These are phyloP conservation scores for Heterobasidion occidentale DNA, from an alignment of 1,284 basidiomycete genomes.

Conservation along the genomic window DNA sequence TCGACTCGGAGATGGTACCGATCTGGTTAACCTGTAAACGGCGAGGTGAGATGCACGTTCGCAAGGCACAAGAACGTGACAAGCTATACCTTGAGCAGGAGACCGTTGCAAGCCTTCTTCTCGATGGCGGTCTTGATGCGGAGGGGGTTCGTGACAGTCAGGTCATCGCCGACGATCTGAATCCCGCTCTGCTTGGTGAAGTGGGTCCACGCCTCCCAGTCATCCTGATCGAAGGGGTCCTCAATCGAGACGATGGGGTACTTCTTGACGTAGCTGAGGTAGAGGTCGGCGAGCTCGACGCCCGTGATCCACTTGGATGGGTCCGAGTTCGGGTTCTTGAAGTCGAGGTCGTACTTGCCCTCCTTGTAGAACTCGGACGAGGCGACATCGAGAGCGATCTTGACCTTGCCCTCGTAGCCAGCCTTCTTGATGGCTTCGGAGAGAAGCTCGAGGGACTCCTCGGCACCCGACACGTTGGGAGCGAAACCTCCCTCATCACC, in stretches of 20 bases:
- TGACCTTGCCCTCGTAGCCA: slow-evolving; percentile 97
- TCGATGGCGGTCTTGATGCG: slow-evolving; percentile 99
- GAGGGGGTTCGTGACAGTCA: slow-evolving; percentile 97
- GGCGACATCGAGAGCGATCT: slow-evolving; percentile 98
- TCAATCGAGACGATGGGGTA: slow-evolving; percentile 98
- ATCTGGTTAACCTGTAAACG: slow-evolving; percentile 83
- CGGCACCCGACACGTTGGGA: slow-evolving; percentile 94
- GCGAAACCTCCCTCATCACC: slow-evolving; percentile 99
- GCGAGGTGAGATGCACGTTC: neutral
- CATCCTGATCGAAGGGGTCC: slow-evolving; percentile 99
- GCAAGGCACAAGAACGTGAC: neutral
- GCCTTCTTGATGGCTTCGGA: slow-evolving; percentile 95
- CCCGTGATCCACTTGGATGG: slow-evolving; percentile 94
- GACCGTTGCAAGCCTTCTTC: slow-evolving; percentile 99
- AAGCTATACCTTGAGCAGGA: slow-evolving; percentile 80
- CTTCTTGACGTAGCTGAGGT: slow-evolving; percentile 81
- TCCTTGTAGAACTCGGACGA: slow-evolving; percentile 99
- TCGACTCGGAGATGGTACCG: slow-evolving; percentile 98
- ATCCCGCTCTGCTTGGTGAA: slow-evolving; percentile 75
- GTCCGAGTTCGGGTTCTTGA: slow-evolving; percentile 99
- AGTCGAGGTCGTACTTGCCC: slow-evolving; percentile 99
- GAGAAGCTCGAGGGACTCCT: slow-evolving; percentile 96
- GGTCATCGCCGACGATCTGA: slow-evolving; percentile 96
- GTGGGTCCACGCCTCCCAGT: slow-evolving; percentile 97
- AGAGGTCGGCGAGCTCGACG: slow-evolving; percentile 89